A percentile compares a stretch with the other conserved stretches of the same genome.
These are phyloP conservation scores for Xylogone sp. DNA, from an alignment of 2,329 filamentous ascomycete genomes.

Conservation along the genomic window DNA sequence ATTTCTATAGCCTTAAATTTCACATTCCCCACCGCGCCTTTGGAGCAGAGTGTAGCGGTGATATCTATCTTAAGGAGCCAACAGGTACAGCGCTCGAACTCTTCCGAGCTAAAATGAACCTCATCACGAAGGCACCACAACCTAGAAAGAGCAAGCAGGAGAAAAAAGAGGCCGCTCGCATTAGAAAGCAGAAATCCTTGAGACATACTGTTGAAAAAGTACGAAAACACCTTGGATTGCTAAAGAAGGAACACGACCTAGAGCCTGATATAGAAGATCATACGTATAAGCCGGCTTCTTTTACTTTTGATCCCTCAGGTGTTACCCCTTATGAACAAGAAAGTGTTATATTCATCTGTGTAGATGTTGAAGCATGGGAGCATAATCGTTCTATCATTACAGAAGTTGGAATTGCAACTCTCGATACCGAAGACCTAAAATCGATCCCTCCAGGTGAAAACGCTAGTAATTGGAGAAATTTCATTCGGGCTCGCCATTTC, in stretches of 20 bases:
- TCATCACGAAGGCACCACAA: constrained; percentile 45
- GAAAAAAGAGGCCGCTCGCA: constrained; percentile 42
- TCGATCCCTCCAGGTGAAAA: constrained; percentile 54
- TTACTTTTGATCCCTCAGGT: constrained; percentile 39
- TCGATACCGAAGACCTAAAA: constrained; percentile 63
- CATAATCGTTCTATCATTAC: constrained; percentile 62
- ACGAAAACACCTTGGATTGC: constrained; percentile 69
- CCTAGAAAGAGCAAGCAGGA: constrained; percentile 43
- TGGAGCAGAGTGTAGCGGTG: constrained; percentile 22
- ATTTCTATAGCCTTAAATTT: constrained; percentile 15
- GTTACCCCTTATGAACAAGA: constrained; percentile 45
- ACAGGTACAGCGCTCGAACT: constrained; percentile 35
- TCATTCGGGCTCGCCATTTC: constrained; percentile 71
- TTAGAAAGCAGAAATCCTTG: constrained; percentile 47
- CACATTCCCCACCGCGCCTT: constrained; percentile 27
- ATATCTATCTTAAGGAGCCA: constrained; percentile 24
- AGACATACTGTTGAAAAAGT: constrained; percentile 56
- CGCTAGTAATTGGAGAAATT: constrained; percentile 62
- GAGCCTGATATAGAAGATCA: not conserved
- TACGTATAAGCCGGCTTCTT: constrained; percentile 3
- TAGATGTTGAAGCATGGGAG: constrained; percentile 86
- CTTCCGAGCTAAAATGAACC: constrained; percentile 53
- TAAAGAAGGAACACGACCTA: too few relatives aligned
- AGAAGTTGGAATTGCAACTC: constrained; percentile 78
- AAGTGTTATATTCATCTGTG: constrained; percentile 66